These are phyloP conservation scores for Suillus clintonianus DNA, from an alignment of 768 basidiomycete genomes.

Conservation along the genomic window DNA sequence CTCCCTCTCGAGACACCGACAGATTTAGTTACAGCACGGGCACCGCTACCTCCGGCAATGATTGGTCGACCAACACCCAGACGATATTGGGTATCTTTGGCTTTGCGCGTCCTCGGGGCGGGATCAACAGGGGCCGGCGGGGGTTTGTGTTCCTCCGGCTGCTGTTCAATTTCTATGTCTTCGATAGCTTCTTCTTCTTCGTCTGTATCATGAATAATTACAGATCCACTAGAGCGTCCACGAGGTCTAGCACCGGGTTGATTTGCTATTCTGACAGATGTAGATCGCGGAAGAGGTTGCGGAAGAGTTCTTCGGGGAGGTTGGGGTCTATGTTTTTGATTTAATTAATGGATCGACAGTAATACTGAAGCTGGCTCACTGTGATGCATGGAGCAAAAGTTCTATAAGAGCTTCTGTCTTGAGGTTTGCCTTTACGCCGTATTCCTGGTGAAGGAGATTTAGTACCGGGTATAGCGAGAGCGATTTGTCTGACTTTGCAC, in stretches of 20 bases:
- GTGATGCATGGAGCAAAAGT: slow-evolving; percentile 58
- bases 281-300: slow-evolving; percentile 25
- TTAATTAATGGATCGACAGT: slow-evolving; percentile 40
- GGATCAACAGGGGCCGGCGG: slow-evolving; percentile 25
- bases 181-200: slow-evolving; percentile 42
- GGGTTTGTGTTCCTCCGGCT: slow-evolving; percentile 14
- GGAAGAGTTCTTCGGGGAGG: slow-evolving; percentile 19
- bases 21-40: slow-evolving; percentile 66
- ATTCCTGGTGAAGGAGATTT: slow-evolving; percentile 51
- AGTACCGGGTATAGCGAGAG: slow-evolving; percentile 11
- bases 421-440: slow-evolving; percentile 80
- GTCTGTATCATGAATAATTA: slow-evolving; percentile 43
- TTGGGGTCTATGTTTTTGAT: slow-evolving; percentile 28
- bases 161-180: slow-evolving; percentile 22
- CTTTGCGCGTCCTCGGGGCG: slow-evolving; percentile 59
- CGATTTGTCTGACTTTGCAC: slow-evolving; percentile 51
- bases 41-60: slow-evolving; percentile 64
- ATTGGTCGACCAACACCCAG: slow-evolving; percentile 75
- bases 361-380: slow-evolving; percentile 35
- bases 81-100: slow-evolving; percentile 68
- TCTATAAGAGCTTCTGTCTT: slow-evolving; percentile 81
- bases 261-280: slow-evolving; percentile 35
- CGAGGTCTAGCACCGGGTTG: slow-evolving; percentile 28
- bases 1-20: slow-evolving; percentile 46
- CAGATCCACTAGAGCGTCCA: slow-evolving; percentile 34